Conservation (phyloP, 148 eudicot genomes). For the Rhododendron vialii region DNA sequence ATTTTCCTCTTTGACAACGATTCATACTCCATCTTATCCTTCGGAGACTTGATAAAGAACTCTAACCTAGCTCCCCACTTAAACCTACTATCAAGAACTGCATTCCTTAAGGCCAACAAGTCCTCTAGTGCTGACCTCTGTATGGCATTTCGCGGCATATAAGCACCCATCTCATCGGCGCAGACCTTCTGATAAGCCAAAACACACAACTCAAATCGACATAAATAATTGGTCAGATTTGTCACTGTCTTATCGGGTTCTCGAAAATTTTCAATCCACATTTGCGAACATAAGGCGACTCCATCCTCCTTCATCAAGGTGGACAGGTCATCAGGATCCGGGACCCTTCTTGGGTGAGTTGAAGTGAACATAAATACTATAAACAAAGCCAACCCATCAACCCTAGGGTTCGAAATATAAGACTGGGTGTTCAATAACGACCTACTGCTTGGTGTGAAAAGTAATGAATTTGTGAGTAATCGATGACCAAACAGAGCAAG, state of each 20-base stretch:
- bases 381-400: slow-evolving; percentile 33
- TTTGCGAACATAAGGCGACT: slow-evolving; percentile 52
- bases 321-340: slow-evolving; percentile 78
- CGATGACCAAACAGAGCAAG: slow-evolving; percentile 10
- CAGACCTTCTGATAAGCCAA: slow-evolving; percentile 91
- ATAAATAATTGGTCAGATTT: slow-evolving; percentile 55
- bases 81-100: slow-evolving; percentile 77
- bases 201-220: slow-evolving; percentile 88
- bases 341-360: slow-evolving; percentile 24
- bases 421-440: neutral
- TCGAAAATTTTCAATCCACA: slow-evolving; percentile 83
- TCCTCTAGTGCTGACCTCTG: slow-evolving; percentile 66
- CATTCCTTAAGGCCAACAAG: slow-evolving; percentile 71
- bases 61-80: slow-evolving; percentile 90
- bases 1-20: slow-evolving; percentile 84
- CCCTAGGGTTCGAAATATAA: neutral
- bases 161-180: slow-evolving; percentile 81
- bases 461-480: slow-evolving; percentile 8
- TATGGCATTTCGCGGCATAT: slow-evolving; percentile 68
- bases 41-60: slow-evolving; percentile 70
- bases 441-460: neutral
- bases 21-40: slow-evolving; percentile 79
- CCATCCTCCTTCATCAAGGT: slow-evolving; percentile 89
- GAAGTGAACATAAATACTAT: slow-evolving; percentile 35
- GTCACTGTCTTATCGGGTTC: slow-evolving; percentile 57